These are phyloP conservation scores for Oleoguttula mirabilis DNA, from an alignment of 495 filamentous ascomycete species.

Conservation along the genomic window DNA sequence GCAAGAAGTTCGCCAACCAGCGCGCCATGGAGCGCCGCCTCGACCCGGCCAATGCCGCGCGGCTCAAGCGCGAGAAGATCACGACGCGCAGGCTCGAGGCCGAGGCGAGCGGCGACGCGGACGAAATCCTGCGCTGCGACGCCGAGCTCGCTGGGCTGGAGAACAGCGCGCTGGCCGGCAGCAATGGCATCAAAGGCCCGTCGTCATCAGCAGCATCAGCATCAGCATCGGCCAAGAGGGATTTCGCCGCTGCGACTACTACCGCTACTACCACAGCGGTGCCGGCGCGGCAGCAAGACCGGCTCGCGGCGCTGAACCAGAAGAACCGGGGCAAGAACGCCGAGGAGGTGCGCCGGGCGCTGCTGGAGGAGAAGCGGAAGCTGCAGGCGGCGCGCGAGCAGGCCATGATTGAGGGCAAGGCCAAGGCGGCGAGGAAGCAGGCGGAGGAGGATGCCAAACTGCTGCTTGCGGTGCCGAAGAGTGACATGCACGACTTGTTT, in stretches of 20 bases:
- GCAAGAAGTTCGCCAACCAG: slow-evolving; percentile 57
- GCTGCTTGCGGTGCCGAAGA: slow-evolving; percentile 14
- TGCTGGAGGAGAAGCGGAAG: slow-evolving; percentile 54
- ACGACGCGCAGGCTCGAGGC: slow-evolving; percentile 50
- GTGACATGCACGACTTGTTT: slow-evolving; percentile 27
- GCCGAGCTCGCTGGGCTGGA: slow-evolving; percentile 56
- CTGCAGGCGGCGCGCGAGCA: slow-evolving; percentile 23
- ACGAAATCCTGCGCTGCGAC: slow-evolving; percentile 46
- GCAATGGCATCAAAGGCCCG: slow-evolving; percentile 29
- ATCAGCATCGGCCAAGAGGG: no score
- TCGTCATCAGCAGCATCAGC: slow-evolving; percentile 30
- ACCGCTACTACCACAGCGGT: no score
- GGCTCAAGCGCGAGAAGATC: slow-evolving; percentile 51
- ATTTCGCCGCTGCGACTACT: no score
- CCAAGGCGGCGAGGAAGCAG: slow-evolving; percentile 23
- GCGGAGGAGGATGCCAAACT: slow-evolving; percentile 21
- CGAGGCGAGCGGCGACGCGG: slow-evolving; percentile 47
- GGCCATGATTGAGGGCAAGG: slow-evolving; percentile 43
- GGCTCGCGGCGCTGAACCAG: slow-evolving; percentile 60
- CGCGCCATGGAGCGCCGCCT: slow-evolving; percentile 31
- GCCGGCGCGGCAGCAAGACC: slow-evolving; percentile 56
- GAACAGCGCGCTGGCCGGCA: slow-evolving; percentile 4
- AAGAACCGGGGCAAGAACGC: slow-evolving; percentile 68
- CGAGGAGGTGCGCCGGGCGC: slow-evolving; percentile 72
- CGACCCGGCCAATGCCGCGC: slow-evolving; percentile 39